Conservation (phyloP, 2,329 filamentous ascomycete genomes). For the Cytospora piceicola region DNA sequence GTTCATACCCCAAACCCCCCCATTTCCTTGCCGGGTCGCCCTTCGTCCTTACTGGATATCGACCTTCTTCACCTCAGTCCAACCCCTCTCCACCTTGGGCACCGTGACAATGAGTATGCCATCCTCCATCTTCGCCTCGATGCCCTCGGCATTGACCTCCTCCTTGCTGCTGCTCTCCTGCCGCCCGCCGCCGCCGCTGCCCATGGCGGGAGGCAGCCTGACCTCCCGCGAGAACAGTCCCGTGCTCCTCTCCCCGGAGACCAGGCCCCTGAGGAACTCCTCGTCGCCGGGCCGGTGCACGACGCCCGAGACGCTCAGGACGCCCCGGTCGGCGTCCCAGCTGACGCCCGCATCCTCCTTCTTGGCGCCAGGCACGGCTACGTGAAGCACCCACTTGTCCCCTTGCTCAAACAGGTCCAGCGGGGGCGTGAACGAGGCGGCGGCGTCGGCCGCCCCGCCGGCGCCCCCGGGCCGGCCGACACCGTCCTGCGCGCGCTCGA, state of each 20-base stretch:
- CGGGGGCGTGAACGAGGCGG: constrained; percentile 62
- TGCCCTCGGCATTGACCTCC: constrained; percentile 67
- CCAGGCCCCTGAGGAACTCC: constrained; percentile 65
- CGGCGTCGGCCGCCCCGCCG: too few relatives aligned
- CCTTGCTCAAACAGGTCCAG: constrained; percentile 74
- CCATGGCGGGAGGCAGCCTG: constrained; percentile 55
- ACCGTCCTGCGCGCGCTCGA: constrained; percentile 37
- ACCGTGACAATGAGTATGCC: constrained; percentile 78
- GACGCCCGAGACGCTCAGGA: constrained; percentile 71
- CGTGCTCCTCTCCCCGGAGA: constrained; percentile 68
- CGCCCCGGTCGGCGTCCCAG: constrained; percentile 71
- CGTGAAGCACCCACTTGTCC: constrained; percentile 67
- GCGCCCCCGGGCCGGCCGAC: constrained; percentile 29
- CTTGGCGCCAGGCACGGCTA: constrained; percentile 74
- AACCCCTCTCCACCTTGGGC: constrained; percentile 70
- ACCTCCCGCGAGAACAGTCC: constrained; percentile 76
- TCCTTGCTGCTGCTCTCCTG: constrained; percentile 48
- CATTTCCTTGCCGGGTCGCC: neutral
- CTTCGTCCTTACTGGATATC: constrained; percentile 53
- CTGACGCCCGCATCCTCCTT: constrained; percentile 78
- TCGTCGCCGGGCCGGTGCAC: constrained; percentile 75
- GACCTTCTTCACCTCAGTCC: constrained; percentile 65
- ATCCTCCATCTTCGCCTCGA: constrained; percentile 77
- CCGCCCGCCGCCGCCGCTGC: constrained; percentile 43
- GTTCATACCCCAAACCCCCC: neutral